Base-by-base conservation (phyloP, 2,329 filamentous ascomycete species). In the Neopestalotiopsis sp. region DNA sequence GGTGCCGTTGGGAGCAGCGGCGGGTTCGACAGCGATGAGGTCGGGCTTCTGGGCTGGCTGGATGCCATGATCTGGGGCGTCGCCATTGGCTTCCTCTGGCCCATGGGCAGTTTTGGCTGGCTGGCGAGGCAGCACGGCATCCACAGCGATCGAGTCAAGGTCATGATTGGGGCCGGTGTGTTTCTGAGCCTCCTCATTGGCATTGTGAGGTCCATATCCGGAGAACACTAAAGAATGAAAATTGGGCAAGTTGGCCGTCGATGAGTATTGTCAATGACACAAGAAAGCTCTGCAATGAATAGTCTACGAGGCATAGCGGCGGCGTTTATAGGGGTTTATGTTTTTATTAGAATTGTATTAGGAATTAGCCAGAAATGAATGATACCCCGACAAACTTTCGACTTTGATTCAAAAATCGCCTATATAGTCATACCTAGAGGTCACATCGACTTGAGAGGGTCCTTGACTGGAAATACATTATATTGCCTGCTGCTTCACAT, bases 61-160 rank as follows among this genome's bases (percentile, higher is more conserved):
- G 95, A 98, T 76, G 91, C 97, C 75, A 89, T 98, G 83, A 85
- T 98, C 69, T 93, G 91, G 81, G 96, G 95, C 4, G 94, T 96
- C 79, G 84, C 97, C 69, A 93, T 96, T 75, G 96, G 96, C 0
- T 99, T 98, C 84, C 92, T 99, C 79, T 98, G 95, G 89, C 96
- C 96, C 4, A 81, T 98, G 10, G 95, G 94, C 0, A 94, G 93
- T 75, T 84, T 95, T 68, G 90, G 92, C 66, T 98, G 95, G 94
- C 83, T 97, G 64, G 87, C 95, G 72, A 86, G 95, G 69, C 94
- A 97, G 79, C 93, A 96, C 69, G 94, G 93, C 0, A 90, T 98
- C 69, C 97, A 94, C 89, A 92, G 91, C 70, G 90, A 92, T 76
- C 86, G 95, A 75, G 92, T 94, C 84, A 91, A 94, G 78, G 89